Evolutionary conservation across 768 basidiomycete species (phyloP), one percentile per base, ranked within the genome.

Genomic region (Mrakia gelida): DNA sequence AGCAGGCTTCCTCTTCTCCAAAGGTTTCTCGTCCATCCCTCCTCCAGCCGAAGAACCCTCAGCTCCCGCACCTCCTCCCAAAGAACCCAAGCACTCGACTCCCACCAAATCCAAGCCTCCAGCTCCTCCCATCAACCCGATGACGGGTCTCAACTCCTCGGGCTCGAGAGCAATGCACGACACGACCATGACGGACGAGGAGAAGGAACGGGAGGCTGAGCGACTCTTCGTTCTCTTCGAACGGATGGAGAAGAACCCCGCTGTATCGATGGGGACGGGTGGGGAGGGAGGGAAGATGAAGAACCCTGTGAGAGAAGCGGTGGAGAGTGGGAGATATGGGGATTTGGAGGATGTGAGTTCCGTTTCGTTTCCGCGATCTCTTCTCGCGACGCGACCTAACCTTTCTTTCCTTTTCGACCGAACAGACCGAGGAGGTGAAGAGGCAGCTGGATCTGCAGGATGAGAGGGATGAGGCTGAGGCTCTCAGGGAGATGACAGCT

Each of bases 171-270:
- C 38, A 15, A 86, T 85, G 68, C 85, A 89, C 71, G 56, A 80
- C 43, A 77, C 76, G 13, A 75, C 80, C 32, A 96, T 99, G 95
- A 91, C 94, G 0, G 91, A 95, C 43, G 95, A 95, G 83, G 96
- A 99, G 87, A 97, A 96, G 84, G 94, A 97, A 82, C 86, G 85
- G 15, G 97, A 99, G 85, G 92, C 95, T 75, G 95, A 98, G 86
- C 91, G 91, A 82, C 86, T 99, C 61, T 93, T 98, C 82, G 90
- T 92, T 49, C 86, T 98, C 28, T 98, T 99, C 82, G 93, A 97
- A 80, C 87, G 95, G 68, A 86, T 98, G 80, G 92, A 95, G 83
- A 89, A 87, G 84, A 90, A 84, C 68, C 83, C 83, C 5, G 81
- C 84, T 2, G 82, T 85, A n/a, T 73, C 71, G 41, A 54, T 78